Evolutionary conservation across 1,284 basidiomycete genomes (phyloP).

Genomic region (Naganishia liquefaciens): DNA sequence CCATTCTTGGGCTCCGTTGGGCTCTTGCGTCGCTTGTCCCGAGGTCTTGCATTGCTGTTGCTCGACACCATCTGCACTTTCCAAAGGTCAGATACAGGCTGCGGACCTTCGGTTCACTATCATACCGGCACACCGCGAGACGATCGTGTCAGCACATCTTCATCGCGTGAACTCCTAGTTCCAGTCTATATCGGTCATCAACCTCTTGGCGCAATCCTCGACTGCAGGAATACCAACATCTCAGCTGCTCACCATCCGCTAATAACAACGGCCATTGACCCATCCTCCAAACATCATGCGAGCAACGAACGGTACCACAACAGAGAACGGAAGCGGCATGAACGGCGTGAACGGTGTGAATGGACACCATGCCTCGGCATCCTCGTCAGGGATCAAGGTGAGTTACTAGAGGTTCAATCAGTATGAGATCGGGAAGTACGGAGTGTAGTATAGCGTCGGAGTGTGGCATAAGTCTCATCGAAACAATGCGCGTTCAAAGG

Average conservation of each 20-base stretch:
- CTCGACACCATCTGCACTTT: too few species aligned
- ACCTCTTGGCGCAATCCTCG: slow-evolving; percentile 11
- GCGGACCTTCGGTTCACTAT: not conserved
- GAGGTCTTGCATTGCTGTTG: too few species aligned
- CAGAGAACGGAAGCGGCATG: not conserved
- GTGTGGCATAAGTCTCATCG: too few species aligned
- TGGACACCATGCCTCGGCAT: not conserved
- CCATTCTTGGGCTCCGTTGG: too few species aligned
- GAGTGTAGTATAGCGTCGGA: not conserved
- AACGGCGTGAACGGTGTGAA: slow-evolving; percentile 13
- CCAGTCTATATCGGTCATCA: slow-evolving; percentile 16
- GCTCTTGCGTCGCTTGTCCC: too few species aligned
- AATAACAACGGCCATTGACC: not conserved
- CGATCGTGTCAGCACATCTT: not conserved
- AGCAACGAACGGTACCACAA: slow-evolving; percentile 10
- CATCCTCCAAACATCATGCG: not conserved
- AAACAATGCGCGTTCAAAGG: not conserved
- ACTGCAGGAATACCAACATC: slow-evolving; percentile 1
- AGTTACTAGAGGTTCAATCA: not conserved
- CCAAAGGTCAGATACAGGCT: too few species aligned
- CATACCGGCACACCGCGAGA: not conserved
- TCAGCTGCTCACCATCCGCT: not conserved
- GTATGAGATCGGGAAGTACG: not conserved
- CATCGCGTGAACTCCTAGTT: not conserved
- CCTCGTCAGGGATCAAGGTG: slow-evolving; percentile 22